Conservation (phyloP, 768 basidiomycete genomes). For the Trametes maxima region DNA sequence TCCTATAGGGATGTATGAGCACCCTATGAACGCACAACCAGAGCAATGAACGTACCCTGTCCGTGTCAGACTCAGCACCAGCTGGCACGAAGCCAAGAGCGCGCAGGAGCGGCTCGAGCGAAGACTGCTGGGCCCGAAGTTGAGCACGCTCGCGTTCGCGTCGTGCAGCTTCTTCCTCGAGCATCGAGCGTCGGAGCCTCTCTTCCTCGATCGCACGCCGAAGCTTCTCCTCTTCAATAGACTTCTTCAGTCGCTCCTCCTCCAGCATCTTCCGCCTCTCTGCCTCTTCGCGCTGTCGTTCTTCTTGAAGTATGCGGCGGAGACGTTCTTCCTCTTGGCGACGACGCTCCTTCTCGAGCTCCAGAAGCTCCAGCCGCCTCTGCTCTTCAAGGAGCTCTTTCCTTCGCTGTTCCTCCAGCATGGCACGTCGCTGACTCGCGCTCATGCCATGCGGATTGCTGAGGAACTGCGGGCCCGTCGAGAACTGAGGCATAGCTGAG, state of each 20-base stretch:
- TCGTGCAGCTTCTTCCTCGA: constrained; percentile 17
- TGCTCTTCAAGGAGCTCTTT: constrained; percentile 27
- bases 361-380: constrained; percentile 18
- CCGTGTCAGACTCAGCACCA: constrained; percentile 12
- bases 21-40: no score
- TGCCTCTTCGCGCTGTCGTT: constrained; percentile 22
- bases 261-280: constrained; percentile 21
- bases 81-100: constrained; percentile 16
- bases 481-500: not conserved
- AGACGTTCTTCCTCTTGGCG: constrained; percentile 27
- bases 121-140: constrained; percentile 11
- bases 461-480: constrained; percentile 7
- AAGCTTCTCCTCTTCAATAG: constrained; percentile 18
- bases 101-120: constrained; percentile 23
- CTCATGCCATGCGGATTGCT: constrained; percentile 19
- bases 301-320: constrained; percentile 20
- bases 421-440: constrained; percentile 18
- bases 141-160: constrained; percentile 10
- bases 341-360: constrained; percentile 23
- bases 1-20: constrained; percentile 5
- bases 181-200: constrained; percentile 14
- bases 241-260: constrained; percentile 19
- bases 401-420: constrained; percentile 28
- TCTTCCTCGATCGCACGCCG: constrained; percentile 20
- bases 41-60: constrained; percentile 4